phyloP scores from a whole-genome alignment of 2,329 filamentous ascomycete species.

The Pyrenophora tritici-repentis region DNA sequence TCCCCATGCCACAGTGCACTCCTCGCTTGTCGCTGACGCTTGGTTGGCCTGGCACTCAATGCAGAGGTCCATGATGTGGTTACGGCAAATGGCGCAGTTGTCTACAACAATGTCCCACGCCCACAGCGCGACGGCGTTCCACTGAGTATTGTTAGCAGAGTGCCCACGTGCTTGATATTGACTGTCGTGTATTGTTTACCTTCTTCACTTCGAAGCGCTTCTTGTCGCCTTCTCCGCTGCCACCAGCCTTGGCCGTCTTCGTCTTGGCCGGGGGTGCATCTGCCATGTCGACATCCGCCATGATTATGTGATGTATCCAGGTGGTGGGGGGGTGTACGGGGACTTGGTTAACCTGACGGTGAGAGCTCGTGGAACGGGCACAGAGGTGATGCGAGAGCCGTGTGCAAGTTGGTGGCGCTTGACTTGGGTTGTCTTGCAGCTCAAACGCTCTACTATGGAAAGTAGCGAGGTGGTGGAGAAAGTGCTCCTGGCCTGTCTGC shows the following conservation, averaged over 20 bases:
- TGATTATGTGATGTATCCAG: constrained; percentile 49
- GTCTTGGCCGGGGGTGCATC: constrained; percentile 69
- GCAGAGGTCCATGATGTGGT: constrained; percentile 99
- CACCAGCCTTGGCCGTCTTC: constrained; percentile 57
- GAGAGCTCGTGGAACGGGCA: constrained; percentile 5
- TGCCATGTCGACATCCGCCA: constrained; percentile 97
- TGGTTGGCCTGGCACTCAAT: constrained; percentile 99
- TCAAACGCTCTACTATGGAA: background rate
- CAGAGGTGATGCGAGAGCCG: background rate
- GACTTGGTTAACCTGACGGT: constrained; percentile 12
- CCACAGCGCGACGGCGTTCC: constrained; percentile 98
- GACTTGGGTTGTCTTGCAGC: constrained; percentile 5
- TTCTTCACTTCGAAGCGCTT: constrained; percentile 99
- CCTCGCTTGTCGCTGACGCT: constrained; percentile 93
- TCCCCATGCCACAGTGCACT: constrained; percentile 98
- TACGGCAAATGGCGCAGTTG: constrained; percentile 98
- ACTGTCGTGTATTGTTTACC: constrained; percentile 57
- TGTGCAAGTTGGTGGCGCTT: background rate
- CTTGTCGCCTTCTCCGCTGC: constrained; percentile 68
- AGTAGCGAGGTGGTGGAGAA: constrained; percentile 11
- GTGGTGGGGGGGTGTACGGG: constrained; percentile 27
- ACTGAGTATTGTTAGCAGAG: constrained; percentile 61
- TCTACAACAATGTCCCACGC: constrained; percentile 99
- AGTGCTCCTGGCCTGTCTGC: background rate
- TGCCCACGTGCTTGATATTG: background rate